Evolutionary conservation across 2,329 filamentous ascomycete species (phyloP), one percentile per base, ranked within the genome.

Genomic region (Acephala macrosclerotiorum): DNA sequence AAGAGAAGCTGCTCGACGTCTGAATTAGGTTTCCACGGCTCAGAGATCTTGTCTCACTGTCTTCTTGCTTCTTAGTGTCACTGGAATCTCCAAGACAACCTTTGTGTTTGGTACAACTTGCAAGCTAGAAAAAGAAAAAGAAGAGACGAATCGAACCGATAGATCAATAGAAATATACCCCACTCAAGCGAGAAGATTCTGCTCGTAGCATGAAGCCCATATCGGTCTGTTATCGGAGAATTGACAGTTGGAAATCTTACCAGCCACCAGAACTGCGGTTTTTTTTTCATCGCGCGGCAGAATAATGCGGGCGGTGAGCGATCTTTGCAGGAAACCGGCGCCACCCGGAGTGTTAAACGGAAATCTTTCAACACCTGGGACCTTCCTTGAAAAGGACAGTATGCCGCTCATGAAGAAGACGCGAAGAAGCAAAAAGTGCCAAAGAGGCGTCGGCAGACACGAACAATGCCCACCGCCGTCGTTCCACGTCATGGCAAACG

Each of bases 221-320:
- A 38, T 25, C 40, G 33, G 40, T 51, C 38, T 63, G 60, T 33
- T 26, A 18, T 53, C 60, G 53, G 60, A 29, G 22, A 61, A 58
- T 57, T 49, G 36, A 33, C 38, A 57, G 26, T 26, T 40, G 33
- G 38, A 29, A 45, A 58, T 26, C 25, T 55, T 33, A 33, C 29
- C 29, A 33, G 9, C 29, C 29, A 33, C 9, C 29, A 45, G 36
- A 45, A 45, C 5, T 35, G n/a, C 7, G 26, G 55, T 47, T 49
- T 63, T 22, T 62, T 33, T 51, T 38, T 25, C 35, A 20, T 16
- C 51, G 25, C 26, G 47, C 16, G 29, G 51, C 22, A 53, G 14
- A 33, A 49, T 53, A 25, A 29, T 59, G 14, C 45, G 11, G 14
- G 12, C 33, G 20, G 47, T 29, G 45, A 58, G 20, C 42, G 35